These are phyloP conservation scores for Cylindrotheca fusiformis DNA, from an alignment of 108 stramenopile species.

Conservation along the genomic window DNA sequence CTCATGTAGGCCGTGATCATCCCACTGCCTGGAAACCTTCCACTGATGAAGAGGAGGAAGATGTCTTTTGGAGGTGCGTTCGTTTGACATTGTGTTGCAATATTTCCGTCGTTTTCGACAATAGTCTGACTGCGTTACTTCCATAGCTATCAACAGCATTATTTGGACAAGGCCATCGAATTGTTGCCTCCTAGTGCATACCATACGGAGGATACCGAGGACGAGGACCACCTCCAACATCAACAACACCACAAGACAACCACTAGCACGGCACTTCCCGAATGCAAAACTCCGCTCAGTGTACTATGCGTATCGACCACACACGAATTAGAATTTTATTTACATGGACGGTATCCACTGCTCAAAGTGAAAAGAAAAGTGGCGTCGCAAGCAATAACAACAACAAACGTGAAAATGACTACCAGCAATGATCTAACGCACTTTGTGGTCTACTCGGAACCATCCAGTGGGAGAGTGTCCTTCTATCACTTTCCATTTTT, in stretches of 20 bases:
- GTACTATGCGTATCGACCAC: constrained; percentile 58
- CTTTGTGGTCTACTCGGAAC: constrained; percentile 6
- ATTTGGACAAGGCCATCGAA: constrained; percentile 32
- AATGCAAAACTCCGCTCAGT: constrained; percentile 55
- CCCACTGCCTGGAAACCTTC: constrained; percentile 13
- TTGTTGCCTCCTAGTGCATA: constrained; percentile 44
- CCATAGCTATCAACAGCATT: constrained; percentile 33
- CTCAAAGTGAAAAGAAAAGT: constrained; percentile 9
- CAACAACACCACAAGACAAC: constrained; percentile 1
- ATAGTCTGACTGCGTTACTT: background rate
- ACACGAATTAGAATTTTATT: constrained; percentile 44
- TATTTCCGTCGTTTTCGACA: background rate
- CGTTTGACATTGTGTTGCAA: background rate
- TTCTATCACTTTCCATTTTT: constrained; percentile 51
- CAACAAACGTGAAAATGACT: constrained; percentile 1
- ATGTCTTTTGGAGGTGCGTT: constrained; percentile 52
- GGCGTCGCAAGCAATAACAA: background rate
- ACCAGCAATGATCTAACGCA: constrained; percentile 26
- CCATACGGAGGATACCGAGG: constrained; percentile 2
- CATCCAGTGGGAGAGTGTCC: constrained; percentile 17
- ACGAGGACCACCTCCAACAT: constrained; percentile 4
- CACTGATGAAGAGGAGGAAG: constrained; percentile 28
- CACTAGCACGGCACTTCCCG: constrained; percentile 20
- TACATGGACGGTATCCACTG: constrained; percentile 73
- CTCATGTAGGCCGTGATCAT: constrained; percentile 38